Conservation (phyloP, 257 asterid species). For the Solanum pinnatisectum region DNA sequence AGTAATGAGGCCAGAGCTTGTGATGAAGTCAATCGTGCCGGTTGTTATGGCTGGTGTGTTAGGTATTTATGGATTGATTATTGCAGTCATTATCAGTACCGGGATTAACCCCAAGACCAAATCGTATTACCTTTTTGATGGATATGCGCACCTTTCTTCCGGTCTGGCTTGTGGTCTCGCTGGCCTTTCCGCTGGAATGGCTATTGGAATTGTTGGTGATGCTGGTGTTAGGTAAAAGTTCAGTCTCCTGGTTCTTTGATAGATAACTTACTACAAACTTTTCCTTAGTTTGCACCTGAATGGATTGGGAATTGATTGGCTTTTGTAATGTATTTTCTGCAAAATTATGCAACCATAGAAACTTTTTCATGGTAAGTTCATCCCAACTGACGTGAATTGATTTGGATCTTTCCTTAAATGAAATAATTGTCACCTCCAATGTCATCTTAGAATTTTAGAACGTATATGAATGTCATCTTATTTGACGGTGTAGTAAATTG, state of each 20-base stretch:
- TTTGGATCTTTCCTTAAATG: not conserved
- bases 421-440: not conserved
- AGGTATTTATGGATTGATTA: slow-evolving; percentile 15
- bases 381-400: not conserved
- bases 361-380: not conserved
- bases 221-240: slow-evolving; percentile 17
- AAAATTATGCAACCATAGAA: not conserved
- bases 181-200: slow-evolving; percentile 40
- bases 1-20: slow-evolving; percentile 1
- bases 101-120: not conserved
- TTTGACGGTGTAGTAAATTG: not conserved
- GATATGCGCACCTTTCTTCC: not conserved
- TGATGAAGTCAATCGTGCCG: slow-evolving; percentile 14
- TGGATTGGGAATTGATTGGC: not conserved
- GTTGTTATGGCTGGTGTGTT: slow-evolving; percentile 37
- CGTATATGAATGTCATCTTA: not conserved
- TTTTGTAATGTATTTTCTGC: not conserved
- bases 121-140: not conserved
- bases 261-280: not conserved
- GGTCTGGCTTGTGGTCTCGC: slow-evolving; percentile 7
- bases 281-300: not conserved
- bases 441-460: not conserved
- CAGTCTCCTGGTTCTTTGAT: not conserved
- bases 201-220: slow-evolving; percentile 16
- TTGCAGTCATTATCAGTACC: not conserved